Conservation (phyloP, 2,329 filamentous ascomycete species). For the Dothiorella sarmentorum region DNA sequence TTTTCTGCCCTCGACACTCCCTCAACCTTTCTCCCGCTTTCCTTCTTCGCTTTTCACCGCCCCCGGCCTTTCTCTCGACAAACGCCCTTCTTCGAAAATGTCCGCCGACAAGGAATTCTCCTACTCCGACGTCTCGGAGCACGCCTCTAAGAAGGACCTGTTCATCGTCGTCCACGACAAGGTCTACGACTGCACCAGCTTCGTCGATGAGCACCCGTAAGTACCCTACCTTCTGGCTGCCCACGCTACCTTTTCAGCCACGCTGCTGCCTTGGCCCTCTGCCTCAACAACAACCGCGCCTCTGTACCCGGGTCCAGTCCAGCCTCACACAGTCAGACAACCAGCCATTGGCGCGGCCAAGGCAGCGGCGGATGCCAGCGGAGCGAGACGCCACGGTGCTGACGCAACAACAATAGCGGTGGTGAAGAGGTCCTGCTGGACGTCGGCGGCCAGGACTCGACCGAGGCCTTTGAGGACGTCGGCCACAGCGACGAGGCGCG, state of each 20-base stretch:
- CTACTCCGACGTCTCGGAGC: constrained; percentile 41
- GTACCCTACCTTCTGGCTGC: too few species aligned
- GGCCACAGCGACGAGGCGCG: constrained; percentile 98
- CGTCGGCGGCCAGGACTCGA: constrained; percentile 91
- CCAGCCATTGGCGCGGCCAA: background rate
- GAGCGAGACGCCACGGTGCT: background rate
- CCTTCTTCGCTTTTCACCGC: background rate
- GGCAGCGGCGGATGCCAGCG: too few species aligned
- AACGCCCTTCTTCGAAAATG: constrained; percentile 26
- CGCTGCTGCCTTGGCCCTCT: background rate
- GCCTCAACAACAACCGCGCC: background rate
- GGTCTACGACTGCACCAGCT: constrained; percentile 85
- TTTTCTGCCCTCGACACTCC: background rate
- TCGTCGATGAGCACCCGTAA: constrained; percentile 95
- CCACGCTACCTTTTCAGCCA: too few species aligned
- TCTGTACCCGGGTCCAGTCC: background rate
- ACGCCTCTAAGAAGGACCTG: constrained; percentile 75
- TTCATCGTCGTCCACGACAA: constrained; percentile 93
- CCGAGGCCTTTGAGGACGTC: constrained; percentile 98
- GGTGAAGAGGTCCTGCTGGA: constrained; percentile 98
- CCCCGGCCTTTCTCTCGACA: too few species aligned
- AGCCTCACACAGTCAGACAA: background rate
- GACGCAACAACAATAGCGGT: constrained; percentile 58
- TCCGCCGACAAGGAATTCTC: constrained; percentile 37
- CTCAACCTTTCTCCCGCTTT: background rate